Conservation (phyloP, 2,329 filamentous ascomycete species). For the Aspergillus arachidicola region DNA sequence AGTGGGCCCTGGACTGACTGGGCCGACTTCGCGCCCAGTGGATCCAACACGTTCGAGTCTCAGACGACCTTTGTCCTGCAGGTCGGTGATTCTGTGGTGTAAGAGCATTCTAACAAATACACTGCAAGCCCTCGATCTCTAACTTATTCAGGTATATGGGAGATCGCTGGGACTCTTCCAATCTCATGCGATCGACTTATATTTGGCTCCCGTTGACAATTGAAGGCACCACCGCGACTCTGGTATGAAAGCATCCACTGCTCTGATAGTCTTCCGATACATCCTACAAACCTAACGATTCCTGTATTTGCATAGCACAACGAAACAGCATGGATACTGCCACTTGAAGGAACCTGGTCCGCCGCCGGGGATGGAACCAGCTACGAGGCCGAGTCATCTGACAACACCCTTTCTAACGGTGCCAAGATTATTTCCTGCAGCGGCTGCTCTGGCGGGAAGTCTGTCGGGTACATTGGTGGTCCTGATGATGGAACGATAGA, state of each 20-base stretch:
- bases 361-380: not conserved
- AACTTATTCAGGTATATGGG: constrained; percentile 57
- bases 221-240: constrained; percentile 7
- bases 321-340: constrained; percentile 10
- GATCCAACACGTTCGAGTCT: constrained; percentile 60
- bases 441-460: constrained; percentile 53
- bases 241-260: not conserved
- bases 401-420: constrained; percentile 43
- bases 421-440: constrained; percentile 53
- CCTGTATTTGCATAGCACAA: not conserved
- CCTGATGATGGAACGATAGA: constrained; percentile 46
- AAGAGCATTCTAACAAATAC: constrained; percentile 41
- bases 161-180: constrained; percentile 65
- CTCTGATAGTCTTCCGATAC: not conserved
- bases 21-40: constrained; percentile 58
- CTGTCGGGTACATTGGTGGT: constrained; percentile 61
- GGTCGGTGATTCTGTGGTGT: constrained; percentile 34
- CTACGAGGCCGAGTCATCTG: constrained; percentile 6
- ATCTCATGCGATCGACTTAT: constrained; percentile 64
- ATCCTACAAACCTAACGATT: not conserved
- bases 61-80: constrained; percentile 63
- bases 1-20: constrained; percentile 60
- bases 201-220: constrained; percentile 62
- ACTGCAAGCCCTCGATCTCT: not conserved
- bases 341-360: constrained; percentile 12